phyloP scores from a whole-genome alignment of 495 filamentous ascomycete genomes.

The Penicillium herquei region DNA sequence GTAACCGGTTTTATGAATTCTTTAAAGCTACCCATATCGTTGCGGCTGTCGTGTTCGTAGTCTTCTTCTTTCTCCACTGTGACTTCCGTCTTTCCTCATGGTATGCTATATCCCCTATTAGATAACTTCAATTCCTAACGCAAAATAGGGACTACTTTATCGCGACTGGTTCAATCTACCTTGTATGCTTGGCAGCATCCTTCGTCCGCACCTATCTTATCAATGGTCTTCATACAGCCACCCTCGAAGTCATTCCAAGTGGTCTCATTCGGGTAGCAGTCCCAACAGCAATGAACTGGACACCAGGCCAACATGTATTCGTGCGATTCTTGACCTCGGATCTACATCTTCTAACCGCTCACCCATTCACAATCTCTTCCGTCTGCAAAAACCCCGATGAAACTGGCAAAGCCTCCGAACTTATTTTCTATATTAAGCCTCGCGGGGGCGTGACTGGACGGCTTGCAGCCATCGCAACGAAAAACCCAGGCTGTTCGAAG shows the following conservation, averaged over 20 bases:
- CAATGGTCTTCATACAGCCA: constrained; percentile 46
- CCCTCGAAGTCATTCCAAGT: constrained; percentile 38
- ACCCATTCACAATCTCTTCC: constrained; percentile 55
- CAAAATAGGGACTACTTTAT: constrained; percentile 57
- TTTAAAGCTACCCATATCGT: constrained; percentile 52
- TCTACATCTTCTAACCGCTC: constrained; percentile 41
- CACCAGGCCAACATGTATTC: constrained; percentile 51
- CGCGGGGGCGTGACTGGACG: constrained; percentile 43
- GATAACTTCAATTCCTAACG: constrained; percentile 5
- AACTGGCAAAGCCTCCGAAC: constrained; percentile 24
- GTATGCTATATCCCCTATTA: constrained; percentile 23
- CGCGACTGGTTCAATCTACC: constrained; percentile 50
- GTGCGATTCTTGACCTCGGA: constrained; percentile 45
- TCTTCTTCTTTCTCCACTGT: constrained; percentile 49
- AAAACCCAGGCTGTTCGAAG: constrained; percentile 24
- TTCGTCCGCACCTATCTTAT: constrained; percentile 45
- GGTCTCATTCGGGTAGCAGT: constrained; percentile 45
- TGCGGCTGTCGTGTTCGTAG: constrained; percentile 43
- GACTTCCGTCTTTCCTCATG: constrained; percentile 48
- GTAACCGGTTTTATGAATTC: constrained; percentile 52
- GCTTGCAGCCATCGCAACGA: constrained; percentile 30
- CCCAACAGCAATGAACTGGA: constrained; percentile 45
- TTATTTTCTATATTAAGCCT: constrained; percentile 45
- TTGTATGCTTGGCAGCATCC: constrained; percentile 38
- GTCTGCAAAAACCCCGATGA: constrained; percentile 22